These are phyloP conservation scores for Cadophora gregata DNA, from an alignment of 2,329 filamentous ascomycete genomes.

Conservation along the genomic window DNA sequence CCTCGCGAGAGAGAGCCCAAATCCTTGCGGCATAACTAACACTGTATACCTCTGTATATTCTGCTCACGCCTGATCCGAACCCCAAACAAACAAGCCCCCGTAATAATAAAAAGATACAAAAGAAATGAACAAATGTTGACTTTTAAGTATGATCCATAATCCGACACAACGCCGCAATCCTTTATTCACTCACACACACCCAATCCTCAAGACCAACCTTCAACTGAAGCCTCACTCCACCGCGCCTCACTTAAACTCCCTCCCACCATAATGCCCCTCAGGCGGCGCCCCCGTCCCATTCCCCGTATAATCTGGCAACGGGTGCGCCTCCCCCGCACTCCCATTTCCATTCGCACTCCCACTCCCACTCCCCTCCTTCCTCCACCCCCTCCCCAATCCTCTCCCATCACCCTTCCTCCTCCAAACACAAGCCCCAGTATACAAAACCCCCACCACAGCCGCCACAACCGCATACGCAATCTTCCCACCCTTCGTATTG, in stretches of 20 bases:
- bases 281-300: neutral
- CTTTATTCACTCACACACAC: too few relatives aligned
- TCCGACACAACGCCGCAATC: too few relatives aligned
- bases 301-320: neutral
- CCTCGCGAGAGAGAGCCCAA: too few relatives aligned
- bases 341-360: neutral
- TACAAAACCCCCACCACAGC: conserved; percentile 56
- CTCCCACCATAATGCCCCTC: neutral
- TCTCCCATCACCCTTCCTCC: conserved; percentile 28
- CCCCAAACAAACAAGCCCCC: too few relatives aligned
- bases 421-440: conserved; percentile 39
- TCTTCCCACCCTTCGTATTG: conserved; percentile 50
- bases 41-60: too few relatives aligned
- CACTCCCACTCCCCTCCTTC: neutral
- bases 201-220: too few relatives aligned
- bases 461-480: conserved; percentile 62
- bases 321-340: neutral
- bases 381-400: neutral
- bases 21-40: too few relatives aligned
- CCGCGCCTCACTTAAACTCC: neutral
- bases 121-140: too few relatives aligned
- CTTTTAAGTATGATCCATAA: too few relatives aligned
- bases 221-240: too few relatives aligned
- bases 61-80: too few relatives aligned
- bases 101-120: too few relatives aligned